phyloP scores from a whole-genome alignment of 2,329 filamentous ascomycete genomes.

The Aureobasidium uvarum region DNA sequence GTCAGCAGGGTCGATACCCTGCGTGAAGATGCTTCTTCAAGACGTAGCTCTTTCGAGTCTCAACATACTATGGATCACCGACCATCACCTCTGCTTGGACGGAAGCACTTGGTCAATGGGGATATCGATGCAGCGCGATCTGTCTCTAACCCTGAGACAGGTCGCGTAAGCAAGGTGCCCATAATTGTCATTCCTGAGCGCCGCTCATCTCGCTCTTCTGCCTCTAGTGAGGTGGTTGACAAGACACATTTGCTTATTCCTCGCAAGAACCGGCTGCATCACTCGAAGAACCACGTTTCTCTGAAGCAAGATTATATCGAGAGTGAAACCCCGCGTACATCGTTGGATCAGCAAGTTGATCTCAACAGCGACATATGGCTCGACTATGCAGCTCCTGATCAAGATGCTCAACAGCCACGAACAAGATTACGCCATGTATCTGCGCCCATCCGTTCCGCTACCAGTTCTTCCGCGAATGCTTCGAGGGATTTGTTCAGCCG shows the following conservation, averaged over 20 bases:
- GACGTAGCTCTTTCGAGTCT: conserved; percentile 47
- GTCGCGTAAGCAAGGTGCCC: conserved; percentile 21
- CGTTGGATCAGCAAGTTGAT: background rate
- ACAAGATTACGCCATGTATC: conserved; percentile 23
- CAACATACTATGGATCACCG: conserved; percentile 54
- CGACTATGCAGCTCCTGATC: conserved; percentile 8
- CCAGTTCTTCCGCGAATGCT: background rate
- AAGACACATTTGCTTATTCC: conserved; percentile 18
- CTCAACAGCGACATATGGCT: conserved; percentile 20
- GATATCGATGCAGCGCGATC: conserved; percentile 31
- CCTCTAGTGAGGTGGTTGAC: background rate
- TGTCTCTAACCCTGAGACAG: conserved; percentile 27
- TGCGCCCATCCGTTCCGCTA: conserved; percentile 3
- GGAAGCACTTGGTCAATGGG: conserved; percentile 34
- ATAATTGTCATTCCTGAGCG: conserved; percentile 24
- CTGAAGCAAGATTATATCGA: background rate
- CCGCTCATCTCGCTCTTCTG: conserved; percentile 14
- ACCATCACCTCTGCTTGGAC: conserved; percentile 50
- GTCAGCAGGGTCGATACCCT: conserved; percentile 54
- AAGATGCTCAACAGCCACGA: background rate
- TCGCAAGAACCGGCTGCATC: conserved; percentile 17
- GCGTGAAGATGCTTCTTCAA: conserved; percentile 46
- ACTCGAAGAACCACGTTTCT: background rate
- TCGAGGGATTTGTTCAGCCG: background rate
- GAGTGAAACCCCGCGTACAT: background rate